These are phyloP conservation scores for Coprinellus micaceus DNA, from an alignment of 768 basidiomycete genomes.

Conservation along the genomic window DNA sequence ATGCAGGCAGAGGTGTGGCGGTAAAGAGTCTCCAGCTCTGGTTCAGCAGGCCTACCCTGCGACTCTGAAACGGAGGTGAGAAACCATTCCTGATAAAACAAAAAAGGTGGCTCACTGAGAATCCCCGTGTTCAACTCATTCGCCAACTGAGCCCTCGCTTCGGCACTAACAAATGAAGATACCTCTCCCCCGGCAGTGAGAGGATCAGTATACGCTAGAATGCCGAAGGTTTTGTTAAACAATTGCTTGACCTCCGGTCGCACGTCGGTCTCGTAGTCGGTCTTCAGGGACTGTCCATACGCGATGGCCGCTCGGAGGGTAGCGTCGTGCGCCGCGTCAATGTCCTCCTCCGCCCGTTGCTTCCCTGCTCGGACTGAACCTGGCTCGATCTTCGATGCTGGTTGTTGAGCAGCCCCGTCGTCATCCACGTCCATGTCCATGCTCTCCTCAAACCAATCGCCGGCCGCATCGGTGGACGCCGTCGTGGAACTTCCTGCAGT, in stretches of 20 bases:
- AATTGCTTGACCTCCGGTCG: conserved; percentile 63
- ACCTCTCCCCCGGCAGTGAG: conserved; percentile 60
- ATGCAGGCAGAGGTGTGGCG: conserved; percentile 70
- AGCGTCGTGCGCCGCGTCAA: conserved; percentile 41
- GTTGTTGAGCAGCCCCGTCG: conserved; percentile 25
- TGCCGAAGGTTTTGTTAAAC: conserved; percentile 71
- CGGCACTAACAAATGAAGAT: conserved; percentile 65
- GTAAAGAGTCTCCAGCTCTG: conserved; percentile 73
- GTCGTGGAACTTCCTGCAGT: conserved; percentile 24
- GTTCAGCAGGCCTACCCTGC: conserved; percentile 67
- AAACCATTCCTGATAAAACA: not conserved
- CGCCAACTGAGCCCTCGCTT: conserved; percentile 61
- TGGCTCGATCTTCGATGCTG: conserved; percentile 12
- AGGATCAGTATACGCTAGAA: conserved; percentile 79
- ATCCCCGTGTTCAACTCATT: conserved; percentile 81
- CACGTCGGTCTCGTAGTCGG: conserved; percentile 61
- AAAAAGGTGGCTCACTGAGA: conserved; percentile 50
- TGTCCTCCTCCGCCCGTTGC: not conserved
- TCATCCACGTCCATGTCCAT: conserved; percentile 66
- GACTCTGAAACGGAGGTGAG: conserved; percentile 51
- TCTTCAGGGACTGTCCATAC: conserved; percentile 71
- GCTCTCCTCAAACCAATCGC: conserved; percentile 27
- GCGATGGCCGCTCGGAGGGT: conserved; percentile 62
- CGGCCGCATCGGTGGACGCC: conserved; percentile 17
- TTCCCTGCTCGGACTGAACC: not conserved